Evolutionary conservation across 2,329 filamentous ascomycete species (phyloP), one percentile per base, ranked within the genome.

Genomic region (Colletotrichum endophyticum): DNA sequence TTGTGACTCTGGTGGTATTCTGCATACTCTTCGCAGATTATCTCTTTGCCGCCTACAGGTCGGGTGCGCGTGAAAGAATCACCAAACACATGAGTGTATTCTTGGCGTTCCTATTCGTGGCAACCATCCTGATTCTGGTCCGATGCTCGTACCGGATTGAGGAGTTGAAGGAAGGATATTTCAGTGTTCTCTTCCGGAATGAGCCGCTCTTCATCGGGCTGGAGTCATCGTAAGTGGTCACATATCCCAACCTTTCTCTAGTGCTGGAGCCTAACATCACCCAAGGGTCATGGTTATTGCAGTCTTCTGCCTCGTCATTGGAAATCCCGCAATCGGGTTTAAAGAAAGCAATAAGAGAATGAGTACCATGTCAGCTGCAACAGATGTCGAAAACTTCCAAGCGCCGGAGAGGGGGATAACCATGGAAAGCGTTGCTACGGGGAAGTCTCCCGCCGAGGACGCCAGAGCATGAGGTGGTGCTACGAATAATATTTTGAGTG

Each of bases 81-180:
- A 68, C 78, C n/a, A 82, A 79, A 75, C 73, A 82, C 1, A 89
- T 91, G 80, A 82, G 84, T 27, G 84, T 85, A 13, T 92, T 92
- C 78, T 79, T 91, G n/a, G 66, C 80, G 19, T 89, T 88, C 25
- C 83, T 92, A 12, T 82, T 85, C 3, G 79, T 91, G 5, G 87
- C 90, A 0, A 92, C 90, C 5, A 57, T 92, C 11, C 87, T 88
- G 64, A 90, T 93, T 77, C 87, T 92, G 67, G 86, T 90, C 8
- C 85, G 92, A 22, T 91, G 88, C 67, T 87, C 89, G 27, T 93
- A 91, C 79, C 88, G 92, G 62, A 90, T 92, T 32, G 88, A 88
- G 0, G 92, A 93, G 84, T 81, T 93, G 73, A 87, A 87, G 62
- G 85, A 90, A 32, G 91, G 91, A 4, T 93, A 90, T 84, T 80